A percentile compares a stretch with the other conserved stretches of the same genome.
Conservation (phyloP, 768 basidiomycete genomes). For the Lepiota venenata region DNA sequence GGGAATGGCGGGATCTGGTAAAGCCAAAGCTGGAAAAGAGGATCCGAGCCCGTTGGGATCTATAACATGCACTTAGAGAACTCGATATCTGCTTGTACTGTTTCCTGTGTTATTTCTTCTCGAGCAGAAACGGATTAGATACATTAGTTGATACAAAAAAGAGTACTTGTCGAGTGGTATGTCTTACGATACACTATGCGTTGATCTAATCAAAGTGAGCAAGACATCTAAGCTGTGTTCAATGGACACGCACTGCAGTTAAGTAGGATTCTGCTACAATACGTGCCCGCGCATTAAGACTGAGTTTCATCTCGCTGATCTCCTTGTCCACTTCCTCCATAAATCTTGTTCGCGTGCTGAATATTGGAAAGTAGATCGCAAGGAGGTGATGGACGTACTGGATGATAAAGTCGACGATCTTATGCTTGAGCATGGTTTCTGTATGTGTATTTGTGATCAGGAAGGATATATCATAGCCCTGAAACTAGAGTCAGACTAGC, state of each 20-base stretch:
- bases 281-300: constrained; percentile 92
- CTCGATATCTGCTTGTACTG: too few relatives aligned
- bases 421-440: constrained; percentile 99
- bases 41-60: constrained; percentile 13
- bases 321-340: constrained; percentile 99
- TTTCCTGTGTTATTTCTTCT: background rate
- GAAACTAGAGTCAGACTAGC: constrained; percentile 3
- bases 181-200: constrained; percentile 23
- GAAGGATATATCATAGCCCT: constrained; percentile 99
- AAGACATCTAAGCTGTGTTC: background rate
- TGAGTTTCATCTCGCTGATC: constrained; percentile 99
- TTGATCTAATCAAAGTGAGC: constrained; percentile 30
- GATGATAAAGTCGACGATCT: constrained; percentile 99
- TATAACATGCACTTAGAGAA: background rate
- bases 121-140: constrained; percentile 1
- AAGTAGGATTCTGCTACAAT: constrained; percentile 97
- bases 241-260: constrained; percentile 60
- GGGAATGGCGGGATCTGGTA: constrained; percentile 36
- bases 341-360: constrained; percentile 49
- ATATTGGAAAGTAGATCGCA: background rate
- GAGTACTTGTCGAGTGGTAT: constrained; percentile 6
- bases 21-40: constrained; percentile 29
- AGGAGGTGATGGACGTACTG: constrained; percentile 53
- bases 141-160: constrained; percentile 9
- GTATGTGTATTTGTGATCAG: constrained; percentile 95